These are phyloP conservation scores for Onygenales sp. DNA, from an alignment of 2,329 filamentous ascomycete species.

Conservation along the genomic window DNA sequence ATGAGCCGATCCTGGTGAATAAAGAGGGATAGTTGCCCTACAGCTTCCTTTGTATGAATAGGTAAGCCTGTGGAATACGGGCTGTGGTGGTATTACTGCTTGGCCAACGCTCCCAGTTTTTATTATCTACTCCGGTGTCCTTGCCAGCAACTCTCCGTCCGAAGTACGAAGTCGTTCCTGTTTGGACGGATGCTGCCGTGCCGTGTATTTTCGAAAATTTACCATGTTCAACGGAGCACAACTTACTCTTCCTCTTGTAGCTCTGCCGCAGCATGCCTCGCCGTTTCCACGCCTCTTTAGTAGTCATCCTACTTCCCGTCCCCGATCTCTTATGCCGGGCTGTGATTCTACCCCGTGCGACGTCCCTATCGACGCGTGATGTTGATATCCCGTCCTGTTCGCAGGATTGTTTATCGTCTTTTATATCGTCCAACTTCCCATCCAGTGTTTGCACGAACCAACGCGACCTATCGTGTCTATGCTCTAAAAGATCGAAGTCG, in stretches of 20 bases:
- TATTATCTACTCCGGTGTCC: neutral
- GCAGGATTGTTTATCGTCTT: conserved; percentile 51
- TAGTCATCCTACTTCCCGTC: neutral
- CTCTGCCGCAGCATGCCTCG: conserved; percentile 26
- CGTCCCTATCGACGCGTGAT: neutral
- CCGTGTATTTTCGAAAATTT: neutral
- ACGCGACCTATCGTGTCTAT: conserved; percentile 54
- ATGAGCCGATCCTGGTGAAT: neutral
- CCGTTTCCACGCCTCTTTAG: neutral
- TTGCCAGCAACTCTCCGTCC: too few relatives aligned
- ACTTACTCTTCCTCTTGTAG: neutral
- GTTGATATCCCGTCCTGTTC: conserved; percentile 50
- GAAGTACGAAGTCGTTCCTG: too few relatives aligned
- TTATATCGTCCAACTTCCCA: conserved; percentile 53
- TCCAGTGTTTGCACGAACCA: conserved; percentile 38
- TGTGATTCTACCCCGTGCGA: neutral
- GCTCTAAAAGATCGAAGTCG: conserved; percentile 47
- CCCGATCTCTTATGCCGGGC: neutral
- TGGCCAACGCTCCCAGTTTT: neutral
- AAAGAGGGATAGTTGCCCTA: neutral
- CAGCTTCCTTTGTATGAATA: neutral
- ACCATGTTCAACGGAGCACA: neutral
- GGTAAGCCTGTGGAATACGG: neutral
- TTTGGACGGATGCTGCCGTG: neutral
- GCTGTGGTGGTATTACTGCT: neutral